Evolutionary conservation across 192 early-diverging fungal species (phyloP), one percentile per base, ranked within the genome.

Genomic region (Entomortierella beljakovae): DNA sequence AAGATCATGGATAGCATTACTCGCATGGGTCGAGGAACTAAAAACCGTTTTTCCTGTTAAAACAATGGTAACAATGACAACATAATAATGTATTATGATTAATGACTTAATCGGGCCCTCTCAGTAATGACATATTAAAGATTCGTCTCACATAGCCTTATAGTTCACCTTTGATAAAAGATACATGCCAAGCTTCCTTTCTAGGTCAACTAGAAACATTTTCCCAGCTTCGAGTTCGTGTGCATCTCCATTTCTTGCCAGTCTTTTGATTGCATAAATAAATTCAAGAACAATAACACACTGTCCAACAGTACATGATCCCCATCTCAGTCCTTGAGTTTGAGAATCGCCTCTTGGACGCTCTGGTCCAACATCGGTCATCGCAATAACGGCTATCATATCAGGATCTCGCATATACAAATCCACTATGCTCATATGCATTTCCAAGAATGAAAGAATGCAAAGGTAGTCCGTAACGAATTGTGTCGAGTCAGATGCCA

Each of bases 131-230:
- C n/a, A n/a, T n/a, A n/a, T n/a, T n/a, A n/a, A n/a, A n/a, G n/a
- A n/a, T n/a, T n/a, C n/a, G n/a, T n/a, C n/a, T n/a, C n/a, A n/a
- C n/a, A n/a, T n/a, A n/a, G n/a, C n/a, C n/a, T n/a, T n/a, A n/a
- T n/a, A n/a, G n/a, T n/a, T n/a, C n/a, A n/a, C 43, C 76, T 64
- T 53, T 7, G 86, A 37, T 23, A 80, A 28, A 23, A 89, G 68
- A 52, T 83, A 86, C 26, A 89, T 70, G 1, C 86, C 75, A 1
- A 89, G 66, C 8, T 81, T 79, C 6, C 77, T 68, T 61, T 89
- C 88, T 2, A 89, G 57, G 48, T 89, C 88, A 50, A 84, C 84
- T 37, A 89, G 55, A 34, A 89, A 89, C 59, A 86, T 89, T 38
- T 86, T 89, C 0, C 85, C 88, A 18, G 82, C 61, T 25, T 84